Evolutionary conservation across 768 basidiomycete species (phyloP).

Genomic region (Hydnum rufescens): DNA sequence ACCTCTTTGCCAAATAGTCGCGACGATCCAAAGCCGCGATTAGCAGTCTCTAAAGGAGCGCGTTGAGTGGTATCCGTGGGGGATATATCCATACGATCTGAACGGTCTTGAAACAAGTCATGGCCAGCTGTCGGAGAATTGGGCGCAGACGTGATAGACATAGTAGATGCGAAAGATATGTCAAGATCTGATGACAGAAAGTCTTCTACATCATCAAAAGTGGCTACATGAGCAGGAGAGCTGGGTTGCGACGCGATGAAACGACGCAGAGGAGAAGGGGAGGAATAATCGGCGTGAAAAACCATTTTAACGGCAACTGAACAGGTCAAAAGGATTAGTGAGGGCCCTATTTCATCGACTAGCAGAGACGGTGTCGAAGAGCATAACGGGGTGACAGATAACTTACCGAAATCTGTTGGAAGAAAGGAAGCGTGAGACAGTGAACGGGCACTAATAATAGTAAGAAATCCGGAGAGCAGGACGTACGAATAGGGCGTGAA

Average conservation of each 20-base stretch:
- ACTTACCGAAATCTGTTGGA: background rate
- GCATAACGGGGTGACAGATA: background rate
- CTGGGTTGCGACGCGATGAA: conserved; percentile 8
- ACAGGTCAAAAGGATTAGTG: background rate
- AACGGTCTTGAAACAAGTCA: background rate
- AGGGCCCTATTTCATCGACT: background rate
- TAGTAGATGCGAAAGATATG: conserved; percentile 62
- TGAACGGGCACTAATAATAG: background rate
- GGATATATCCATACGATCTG: conserved; percentile 6
- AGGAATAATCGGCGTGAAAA: background rate
- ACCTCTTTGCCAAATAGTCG: conserved; percentile 8
- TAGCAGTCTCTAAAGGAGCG: background rate
- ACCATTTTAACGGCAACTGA: background rate
- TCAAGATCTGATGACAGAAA: conserved; percentile 23
- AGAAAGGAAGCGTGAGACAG: background rate
- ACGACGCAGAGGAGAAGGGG: background rate
- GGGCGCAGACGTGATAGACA: conserved; percentile 59
- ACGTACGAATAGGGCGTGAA: background rate
- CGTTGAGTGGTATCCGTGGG: conserved; percentile 3
- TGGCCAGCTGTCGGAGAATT: conserved; percentile 3
- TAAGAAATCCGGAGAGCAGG: background rate
- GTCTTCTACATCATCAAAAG: conserved; percentile 6
- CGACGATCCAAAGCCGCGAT: background rate
- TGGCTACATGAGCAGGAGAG: conserved; percentile 5
- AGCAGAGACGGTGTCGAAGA: background rate